Evolutionary conservation across 1,139 yeast species (phyloP), one percentile per base, ranked within the genome.

Genomic region (Petasospora fabianii): DNA sequence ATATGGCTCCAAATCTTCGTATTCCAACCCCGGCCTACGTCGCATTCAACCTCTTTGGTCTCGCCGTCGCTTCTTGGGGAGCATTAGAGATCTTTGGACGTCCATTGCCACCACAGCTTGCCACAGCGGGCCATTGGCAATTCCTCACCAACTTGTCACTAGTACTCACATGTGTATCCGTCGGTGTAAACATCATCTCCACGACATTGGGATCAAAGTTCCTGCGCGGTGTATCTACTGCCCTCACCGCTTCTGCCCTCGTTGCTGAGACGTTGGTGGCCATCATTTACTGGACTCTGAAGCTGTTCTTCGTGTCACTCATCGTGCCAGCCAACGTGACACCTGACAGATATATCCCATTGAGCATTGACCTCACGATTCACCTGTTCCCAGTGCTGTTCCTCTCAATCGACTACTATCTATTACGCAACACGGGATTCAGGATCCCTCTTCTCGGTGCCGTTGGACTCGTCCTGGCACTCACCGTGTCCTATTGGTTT

Each of bases 81-180:
- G 39, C 62, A 16, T 34, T 34, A 26, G 36, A 40, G 5, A 52
- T 60, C 24, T 30, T 59, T 1, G 56, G 32, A 4, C 40, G 68
- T 5, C 49, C 45, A n/a, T 59, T 77, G 20, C 86, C 88, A 1
- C 64, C 60, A 1, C 65, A 63, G 34, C 58, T 81, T 27, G 62
- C 53, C 5, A 58, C 60, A 11, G 88, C 78, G 0, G 90, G 90
- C 2, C 81, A 72, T 42, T 73, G 73, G 64, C 88, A 82, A 56
- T 82, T 82, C 55, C 64, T 82, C 35, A 82, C 92, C 12, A 81
- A 80, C 54, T 55, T 80, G 11, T 73, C 84, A 1, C 61, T 81
- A 17, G 59, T 60, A 1, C 60, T 71, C 24, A 72, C 85, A 2
- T 49, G 77, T 12, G 45, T 69, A 5, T 74, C 56, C 8, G 30